These are phyloP conservation scores for Ophiostoma populinum DNA, from an alignment of 2,329 filamentous ascomycete species.

Conservation along the genomic window DNA sequence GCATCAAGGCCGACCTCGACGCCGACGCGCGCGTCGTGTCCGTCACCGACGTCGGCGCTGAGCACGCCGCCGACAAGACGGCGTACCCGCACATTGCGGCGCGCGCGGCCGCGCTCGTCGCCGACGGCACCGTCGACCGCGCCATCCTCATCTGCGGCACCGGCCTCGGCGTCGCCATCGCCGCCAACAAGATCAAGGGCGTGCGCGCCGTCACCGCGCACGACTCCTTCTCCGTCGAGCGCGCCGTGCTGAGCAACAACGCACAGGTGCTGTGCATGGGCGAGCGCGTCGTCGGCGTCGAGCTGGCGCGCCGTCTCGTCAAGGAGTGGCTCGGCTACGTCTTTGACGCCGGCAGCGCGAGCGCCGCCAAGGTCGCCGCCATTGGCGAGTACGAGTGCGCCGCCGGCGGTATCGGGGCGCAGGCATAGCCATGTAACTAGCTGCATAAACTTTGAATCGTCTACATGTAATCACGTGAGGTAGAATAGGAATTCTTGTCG, in stretches of 20 bases:
- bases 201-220: conserved; percentile 80
- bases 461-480: no score
- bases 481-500: no score
- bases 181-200: conserved; percentile 76
- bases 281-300: conserved; percentile 65
- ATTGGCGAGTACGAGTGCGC: conserved; percentile 18
- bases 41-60: conserved; percentile 60
- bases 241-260: conserved; percentile 67
- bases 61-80: conserved; percentile 50
- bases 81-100: conserved; percentile 57
- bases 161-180: conserved; percentile 70
- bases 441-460: no score
- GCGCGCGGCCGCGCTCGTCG: conserved; percentile 11
- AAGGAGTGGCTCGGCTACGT: conserved; percentile 73
- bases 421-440: conserved; percentile 7
- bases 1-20: conserved; percentile 56
- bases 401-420: conserved; percentile 12
- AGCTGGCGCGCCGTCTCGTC: conserved; percentile 59
- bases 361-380: conserved; percentile 33
- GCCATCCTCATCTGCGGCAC: conserved; percentile 75
- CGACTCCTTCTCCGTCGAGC: conserved; percentile 70
- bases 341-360: conserved; percentile 49
- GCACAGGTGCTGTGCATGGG: conserved; percentile 79
- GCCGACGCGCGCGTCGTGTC: conserved; percentile 47
- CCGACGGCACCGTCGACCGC: conserved; percentile 22